Percentiles rank a stretch among this genome's conserved stretches.
phyloP scores from a whole-genome alignment of 257 asterid species.

The Penstemon eatonii region DNA sequence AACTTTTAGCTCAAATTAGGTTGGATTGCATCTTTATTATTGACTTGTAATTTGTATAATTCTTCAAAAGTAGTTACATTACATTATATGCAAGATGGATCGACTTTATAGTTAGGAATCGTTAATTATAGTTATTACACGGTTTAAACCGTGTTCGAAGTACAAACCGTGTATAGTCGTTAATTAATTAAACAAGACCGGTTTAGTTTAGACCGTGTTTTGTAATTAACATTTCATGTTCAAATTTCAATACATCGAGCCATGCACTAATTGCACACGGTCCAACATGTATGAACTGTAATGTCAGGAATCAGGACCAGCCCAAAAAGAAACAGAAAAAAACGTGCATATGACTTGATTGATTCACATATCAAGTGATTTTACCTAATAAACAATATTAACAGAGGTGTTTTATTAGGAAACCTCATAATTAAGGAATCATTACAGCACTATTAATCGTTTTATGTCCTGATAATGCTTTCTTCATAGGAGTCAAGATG shows the following conservation, averaged over 20 bases:
- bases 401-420: constrained; percentile 20
- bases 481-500: constrained; percentile 36
- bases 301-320: constrained; percentile 11
- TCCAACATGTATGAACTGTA: constrained; percentile 40
- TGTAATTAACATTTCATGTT: not conserved
- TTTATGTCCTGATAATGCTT: constrained; percentile 32
- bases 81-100: no score
- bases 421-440: constrained; percentile 31
- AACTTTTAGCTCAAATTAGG: no score
- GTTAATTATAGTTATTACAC: no score
- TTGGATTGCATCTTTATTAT: no score
- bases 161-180: no score
- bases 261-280: constrained; percentile 28
- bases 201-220: no score
- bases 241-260: constrained; percentile 12
- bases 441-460: constrained; percentile 32
- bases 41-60: no score
- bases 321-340: not conserved
- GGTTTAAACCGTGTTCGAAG: no score
- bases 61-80: no score
- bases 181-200: no score
- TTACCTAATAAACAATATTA: constrained; percentile 7
- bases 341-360: constrained; percentile 37
- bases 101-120: no score
- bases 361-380: constrained; percentile 26